Evolutionary conservation across 2,329 filamentous ascomycete genomes (phyloP), one percentile per base, ranked within the genome.

Genomic region (Trichoderma harzianum): DNA sequence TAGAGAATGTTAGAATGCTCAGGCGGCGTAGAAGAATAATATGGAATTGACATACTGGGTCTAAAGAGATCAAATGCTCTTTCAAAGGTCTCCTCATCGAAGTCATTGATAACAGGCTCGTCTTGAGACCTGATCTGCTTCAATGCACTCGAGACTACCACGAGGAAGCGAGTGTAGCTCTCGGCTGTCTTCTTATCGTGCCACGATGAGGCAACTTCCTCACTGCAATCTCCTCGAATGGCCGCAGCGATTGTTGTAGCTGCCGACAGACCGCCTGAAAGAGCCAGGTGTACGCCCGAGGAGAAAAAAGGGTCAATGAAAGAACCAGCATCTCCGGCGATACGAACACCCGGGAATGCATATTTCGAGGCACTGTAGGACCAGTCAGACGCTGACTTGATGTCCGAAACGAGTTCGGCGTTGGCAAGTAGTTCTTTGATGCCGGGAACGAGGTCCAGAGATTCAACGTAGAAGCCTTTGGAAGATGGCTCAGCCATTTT

Each of bases 261-360:
- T 0, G 86, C 84, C 0, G 85, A 83, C 0, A 87, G 79, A 5
- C 78, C 84, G 18, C 81, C 77, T 0, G 78, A 72, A 0, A 86
- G 43, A 1, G 85, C 85, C 1, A 87, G 76, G 72, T 87, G 85
- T 3, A 84, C 79, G 11, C 84, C 84, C 0, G 84, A 86, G 0
- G 83, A 85, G 76, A 86, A 87, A 71, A 80, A 82, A 0, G 84
- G 84, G 71, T 86, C 84, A 72, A 86, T 85, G 73, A 87, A 87
- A 73, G 81, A 83, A 1, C 83, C 85, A 0, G 84, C 84, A 72
- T 87, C 84, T 2, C 85, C 84, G 6, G 77, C 80, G 12, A 86
- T 79, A 21, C 84, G 84, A 4, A 79, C 74, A 68, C 81, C 72
- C 1, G 81, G 80, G n/a, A 76, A 69, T 1, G 83, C 80, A 73